phyloP scores from a whole-genome alignment of 2,329 filamentous ascomycete genomes.

The Diaporthe nobilis region DNA sequence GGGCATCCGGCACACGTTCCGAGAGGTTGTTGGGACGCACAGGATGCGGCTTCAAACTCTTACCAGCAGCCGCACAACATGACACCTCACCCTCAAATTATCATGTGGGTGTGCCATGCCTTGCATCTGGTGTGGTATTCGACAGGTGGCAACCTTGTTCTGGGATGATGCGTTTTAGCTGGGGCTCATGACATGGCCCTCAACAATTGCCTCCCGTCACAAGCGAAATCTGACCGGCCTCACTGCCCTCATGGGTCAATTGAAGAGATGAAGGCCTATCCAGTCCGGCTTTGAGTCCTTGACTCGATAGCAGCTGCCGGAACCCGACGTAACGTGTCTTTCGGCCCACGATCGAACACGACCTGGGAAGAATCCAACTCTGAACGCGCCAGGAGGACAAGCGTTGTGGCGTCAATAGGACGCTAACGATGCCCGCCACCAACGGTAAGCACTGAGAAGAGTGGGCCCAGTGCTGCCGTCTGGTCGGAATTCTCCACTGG shows the following conservation, averaged over 20 bases:
- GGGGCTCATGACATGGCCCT: conserved; percentile 19
- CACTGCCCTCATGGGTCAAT: not conserved
- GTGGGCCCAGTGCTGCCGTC: conserved; percentile 28
- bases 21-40: not conserved
- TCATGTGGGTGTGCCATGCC: conserved; percentile 10
- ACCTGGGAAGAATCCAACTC: not conserved
- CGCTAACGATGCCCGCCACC: conserved; percentile 27
- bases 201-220: not conserved
- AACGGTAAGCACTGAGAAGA: conserved; percentile 4
- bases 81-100: not conserved
- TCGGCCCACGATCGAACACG: not conserved
- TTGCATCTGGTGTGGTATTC: conserved; percentile 18
- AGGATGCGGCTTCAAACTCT: conserved; percentile 2
- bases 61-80: not conserved
- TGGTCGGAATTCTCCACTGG: conserved; percentile 10
- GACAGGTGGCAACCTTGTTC: conserved; percentile 10
- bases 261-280: not conserved
- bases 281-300: conserved; percentile 12
- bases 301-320: not conserved
- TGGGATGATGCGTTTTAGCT: conserved; percentile 21
- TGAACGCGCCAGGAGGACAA: conserved; percentile 13
- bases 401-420: conserved; percentile 26
- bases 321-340: conserved; percentile 31
- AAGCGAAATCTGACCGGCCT: not conserved
- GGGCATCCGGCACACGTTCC: not conserved